Percentiles rank a stretch among this genome's conserved stretches.
phyloP scores from a whole-genome alignment of 768 basidiomycete genomes.

The Tylopilus felleus region DNA sequence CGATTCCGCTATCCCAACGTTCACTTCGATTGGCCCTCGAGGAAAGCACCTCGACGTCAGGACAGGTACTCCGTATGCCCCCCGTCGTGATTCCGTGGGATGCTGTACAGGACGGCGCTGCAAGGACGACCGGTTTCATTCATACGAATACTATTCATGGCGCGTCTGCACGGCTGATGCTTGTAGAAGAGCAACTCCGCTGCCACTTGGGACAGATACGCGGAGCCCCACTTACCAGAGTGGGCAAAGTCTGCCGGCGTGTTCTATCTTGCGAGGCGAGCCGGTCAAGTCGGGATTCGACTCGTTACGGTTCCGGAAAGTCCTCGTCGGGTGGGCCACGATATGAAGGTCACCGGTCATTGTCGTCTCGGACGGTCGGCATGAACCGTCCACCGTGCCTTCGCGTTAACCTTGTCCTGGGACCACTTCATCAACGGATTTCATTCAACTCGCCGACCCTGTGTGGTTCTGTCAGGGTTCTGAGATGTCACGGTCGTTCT shows the following conservation, averaged over 20 bases:
- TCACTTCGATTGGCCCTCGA: constrained; percentile 24
- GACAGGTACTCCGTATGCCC: constrained; percentile 7
- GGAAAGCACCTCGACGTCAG: constrained; percentile 6
- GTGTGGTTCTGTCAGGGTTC: constrained; percentile 4
- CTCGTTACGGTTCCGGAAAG: constrained; percentile 9
- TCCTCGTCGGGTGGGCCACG: neutral
- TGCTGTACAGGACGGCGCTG: constrained; percentile 11
- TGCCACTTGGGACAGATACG: constrained; percentile 7
- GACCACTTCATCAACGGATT: constrained; percentile 4
- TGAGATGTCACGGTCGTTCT: constrained; percentile 2
- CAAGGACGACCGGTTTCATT: neutral
- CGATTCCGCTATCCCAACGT: constrained; percentile 25
- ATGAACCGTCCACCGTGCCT: neutral
- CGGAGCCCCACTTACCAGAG: neutral
- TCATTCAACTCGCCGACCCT: constrained; percentile 18
- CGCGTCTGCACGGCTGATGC: neutral
- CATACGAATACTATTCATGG: constrained; percentile 7
- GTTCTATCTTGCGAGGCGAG: neutral
- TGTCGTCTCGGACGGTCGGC: constrained; percentile 10
- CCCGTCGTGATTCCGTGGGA: constrained; percentile 7
- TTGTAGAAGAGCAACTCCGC: constrained; percentile 2
- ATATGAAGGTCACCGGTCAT: neutral
- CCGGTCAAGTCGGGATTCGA: constrained; percentile 6
- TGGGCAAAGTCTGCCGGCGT: constrained; percentile 4
- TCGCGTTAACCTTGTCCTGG: neutral